phyloP scores from a whole-genome alignment of 129 eudicot species.

The Tagetes patula region DNA sequence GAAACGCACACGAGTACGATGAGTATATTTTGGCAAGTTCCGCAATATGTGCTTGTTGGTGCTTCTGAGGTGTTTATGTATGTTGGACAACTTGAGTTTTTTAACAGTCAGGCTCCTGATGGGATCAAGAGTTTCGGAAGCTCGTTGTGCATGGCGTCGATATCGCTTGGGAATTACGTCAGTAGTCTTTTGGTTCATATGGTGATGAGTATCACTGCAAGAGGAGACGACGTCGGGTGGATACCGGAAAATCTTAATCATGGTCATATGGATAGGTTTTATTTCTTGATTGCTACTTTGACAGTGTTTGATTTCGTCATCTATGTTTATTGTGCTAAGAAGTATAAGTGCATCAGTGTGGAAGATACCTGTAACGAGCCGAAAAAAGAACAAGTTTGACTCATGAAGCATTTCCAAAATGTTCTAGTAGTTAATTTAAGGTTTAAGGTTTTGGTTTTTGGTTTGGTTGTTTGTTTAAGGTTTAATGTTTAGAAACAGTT shows the following conservation, averaged over 20 bases:
- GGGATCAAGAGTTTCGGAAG: constrained; percentile 88
- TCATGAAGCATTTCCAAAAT: too few relatives aligned
- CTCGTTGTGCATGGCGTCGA: constrained; percentile 84
- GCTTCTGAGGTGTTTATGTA: constrained; percentile 94
- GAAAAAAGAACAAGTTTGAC: constrained; percentile 27
- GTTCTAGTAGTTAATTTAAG: neutral
- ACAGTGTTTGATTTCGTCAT: constrained; percentile 58
- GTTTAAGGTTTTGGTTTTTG: neutral
- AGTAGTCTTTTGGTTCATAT: constrained; percentile 66
- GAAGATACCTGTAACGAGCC: constrained; percentile 32
- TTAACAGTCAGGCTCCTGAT: constrained; percentile 83
- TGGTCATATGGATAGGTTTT: constrained; percentile 81
- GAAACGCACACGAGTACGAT: constrained; percentile 36
- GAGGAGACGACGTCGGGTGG: constrained; percentile 53
- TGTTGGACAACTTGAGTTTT: constrained; percentile 76
- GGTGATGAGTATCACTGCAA: constrained; percentile 63
- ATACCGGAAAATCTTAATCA: constrained; percentile 57
- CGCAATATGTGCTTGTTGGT: constrained; percentile 78
- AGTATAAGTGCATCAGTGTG: constrained; percentile 49
- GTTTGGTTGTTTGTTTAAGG: neutral
- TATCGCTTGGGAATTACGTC: constrained; percentile 69
- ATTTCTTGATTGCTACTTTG: constrained; percentile 56
- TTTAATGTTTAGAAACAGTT: neutral
- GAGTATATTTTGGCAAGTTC: constrained; percentile 77
- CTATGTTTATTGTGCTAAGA: constrained; percentile 55